Conservation (phyloP, 2,329 filamentous ascomycete species). For the Colletotrichum abscissum region DNA sequence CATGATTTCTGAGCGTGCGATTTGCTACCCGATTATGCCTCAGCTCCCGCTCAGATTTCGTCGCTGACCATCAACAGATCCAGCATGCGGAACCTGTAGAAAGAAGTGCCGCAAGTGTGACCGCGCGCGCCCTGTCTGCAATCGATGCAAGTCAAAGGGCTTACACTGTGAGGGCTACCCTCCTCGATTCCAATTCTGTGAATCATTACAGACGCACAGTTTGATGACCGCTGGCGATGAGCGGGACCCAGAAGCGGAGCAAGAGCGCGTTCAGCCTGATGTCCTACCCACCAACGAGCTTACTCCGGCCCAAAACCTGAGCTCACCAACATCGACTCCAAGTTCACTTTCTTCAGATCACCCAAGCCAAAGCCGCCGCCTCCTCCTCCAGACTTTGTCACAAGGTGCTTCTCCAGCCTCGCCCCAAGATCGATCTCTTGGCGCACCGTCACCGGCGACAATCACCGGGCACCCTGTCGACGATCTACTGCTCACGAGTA, state of each 20-base stretch:
- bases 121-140: slow-evolving; percentile 42
- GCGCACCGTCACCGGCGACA: slow-evolving; percentile 4
- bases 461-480: neutral
- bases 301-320: neutral
- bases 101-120: slow-evolving; percentile 48
- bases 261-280: neutral
- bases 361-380: neutral
- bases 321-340: neutral
- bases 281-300: neutral
- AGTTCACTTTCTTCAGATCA: neutral
- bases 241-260: neutral
- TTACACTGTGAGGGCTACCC: slow-evolving; percentile 46
- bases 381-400: neutral
- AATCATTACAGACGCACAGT: slow-evolving; percentile 32
- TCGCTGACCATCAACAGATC: slow-evolving; percentile 36
- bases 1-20: neutral
- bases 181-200: slow-evolving; percentile 43
- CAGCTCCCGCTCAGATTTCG: neutral
- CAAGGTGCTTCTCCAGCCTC: neutral
- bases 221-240: slow-evolving; percentile 27
- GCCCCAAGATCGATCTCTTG: neutral
- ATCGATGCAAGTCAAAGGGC: slow-evolving; percentile 43
- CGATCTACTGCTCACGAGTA: neutral
- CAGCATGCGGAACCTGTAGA: slow-evolving; percentile 45
- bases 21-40: slow-evolving; percentile 5